Conservation (phyloP, 2,329 filamentous ascomycete species). For the Colletotrichum shisoi region DNA sequence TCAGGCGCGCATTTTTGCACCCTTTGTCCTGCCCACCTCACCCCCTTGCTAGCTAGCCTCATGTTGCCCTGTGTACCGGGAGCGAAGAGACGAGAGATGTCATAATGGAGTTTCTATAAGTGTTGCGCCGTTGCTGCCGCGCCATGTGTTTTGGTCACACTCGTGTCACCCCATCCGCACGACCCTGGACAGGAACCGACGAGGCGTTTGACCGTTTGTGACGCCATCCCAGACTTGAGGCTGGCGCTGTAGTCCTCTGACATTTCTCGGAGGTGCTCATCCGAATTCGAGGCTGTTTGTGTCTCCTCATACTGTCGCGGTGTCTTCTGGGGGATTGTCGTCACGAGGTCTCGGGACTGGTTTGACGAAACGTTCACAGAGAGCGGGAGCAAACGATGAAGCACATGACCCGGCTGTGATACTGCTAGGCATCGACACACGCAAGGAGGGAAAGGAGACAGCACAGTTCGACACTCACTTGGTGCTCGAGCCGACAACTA, state of each 20-base stretch:
- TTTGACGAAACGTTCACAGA: not conserved
- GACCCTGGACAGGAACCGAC: constrained; percentile 5
- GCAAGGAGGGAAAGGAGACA: not conserved
- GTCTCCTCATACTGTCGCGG: not conserved
- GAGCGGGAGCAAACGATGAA: not conserved
- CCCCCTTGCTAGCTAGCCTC: constrained; percentile 10
- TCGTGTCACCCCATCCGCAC: constrained; percentile 26
- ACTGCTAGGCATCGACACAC: not conserved
- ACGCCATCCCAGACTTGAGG: not conserved
- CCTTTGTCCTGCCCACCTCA: not conserved
- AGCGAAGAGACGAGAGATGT: not conserved
- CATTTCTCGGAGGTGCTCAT: too few relatives aligned
- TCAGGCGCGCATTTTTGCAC: not conserved
- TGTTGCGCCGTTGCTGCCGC: constrained; percentile 15
- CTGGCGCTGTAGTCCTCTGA: not conserved
- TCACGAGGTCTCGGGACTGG: not conserved
- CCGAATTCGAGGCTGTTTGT: not conserved
- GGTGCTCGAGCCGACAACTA: not conserved
- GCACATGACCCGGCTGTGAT: not conserved
- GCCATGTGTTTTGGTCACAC: constrained; percentile 10
- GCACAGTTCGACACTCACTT: not conserved
- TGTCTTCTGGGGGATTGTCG: not conserved
- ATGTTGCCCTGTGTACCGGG: constrained; percentile 31
- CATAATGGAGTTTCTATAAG: constrained; percentile 14
- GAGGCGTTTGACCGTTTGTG: not conserved